phyloP scores from a whole-genome alignment of 148 eudicot species.

The Nepenthes gracilis region DNA sequence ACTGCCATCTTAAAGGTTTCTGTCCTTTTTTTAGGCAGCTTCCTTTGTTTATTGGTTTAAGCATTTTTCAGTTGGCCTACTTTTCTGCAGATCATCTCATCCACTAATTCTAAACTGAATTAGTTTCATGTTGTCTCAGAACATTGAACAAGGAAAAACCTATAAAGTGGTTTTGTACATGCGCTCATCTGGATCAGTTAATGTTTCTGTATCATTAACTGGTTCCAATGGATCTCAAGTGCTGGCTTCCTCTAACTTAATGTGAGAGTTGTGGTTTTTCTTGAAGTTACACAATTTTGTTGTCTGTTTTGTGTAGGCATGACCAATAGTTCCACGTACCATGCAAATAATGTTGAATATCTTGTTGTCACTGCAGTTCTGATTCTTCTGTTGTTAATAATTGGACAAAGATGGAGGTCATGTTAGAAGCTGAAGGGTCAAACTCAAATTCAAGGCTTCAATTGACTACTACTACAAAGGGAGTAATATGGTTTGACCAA shows the following conservation, averaged over 20 bases:
- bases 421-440: constrained; percentile 48
- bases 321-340: neutral
- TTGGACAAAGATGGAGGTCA: constrained; percentile 66
- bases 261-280: constrained; percentile 28
- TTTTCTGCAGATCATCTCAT: neutral
- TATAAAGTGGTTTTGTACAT: constrained; percentile 67
- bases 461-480: constrained; percentile 55
- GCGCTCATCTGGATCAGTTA: constrained; percentile 49
- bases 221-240: constrained; percentile 48
- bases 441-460: constrained; percentile 66
- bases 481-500: constrained; percentile 84
- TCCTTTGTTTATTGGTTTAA: neutral
- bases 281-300: neutral
- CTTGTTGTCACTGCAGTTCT: constrained; percentile 29
- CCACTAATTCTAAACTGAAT: neutral
- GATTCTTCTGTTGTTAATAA: constrained; percentile 34
- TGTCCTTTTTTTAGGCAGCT: neutral
- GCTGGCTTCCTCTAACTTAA: constrained; percentile 44
- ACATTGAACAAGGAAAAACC: constrained; percentile 73
- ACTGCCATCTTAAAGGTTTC: neutral
- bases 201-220: constrained; percentile 58
- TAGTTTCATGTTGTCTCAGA: constrained; percentile 33
- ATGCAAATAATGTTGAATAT: neutral
- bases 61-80: too few relatives aligned
- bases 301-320: neutral